A percentile compares a stretch with the other conserved stretches of the same genome.
Evolutionary conservation across 2,329 filamentous ascomycete genomes (phyloP).

Genomic region (Pseudocercospora fuligena): DNA sequence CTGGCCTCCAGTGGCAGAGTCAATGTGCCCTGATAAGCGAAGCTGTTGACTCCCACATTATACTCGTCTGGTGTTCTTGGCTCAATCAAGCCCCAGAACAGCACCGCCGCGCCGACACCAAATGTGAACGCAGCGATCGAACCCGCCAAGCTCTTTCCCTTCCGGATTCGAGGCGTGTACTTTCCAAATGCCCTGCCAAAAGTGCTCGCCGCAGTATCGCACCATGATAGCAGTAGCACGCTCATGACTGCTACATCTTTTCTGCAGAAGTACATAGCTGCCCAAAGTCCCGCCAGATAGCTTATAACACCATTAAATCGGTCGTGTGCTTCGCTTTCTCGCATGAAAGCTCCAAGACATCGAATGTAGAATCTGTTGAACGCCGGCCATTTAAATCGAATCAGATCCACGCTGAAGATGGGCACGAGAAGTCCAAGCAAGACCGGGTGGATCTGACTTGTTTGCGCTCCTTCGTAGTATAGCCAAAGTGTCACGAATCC

Average conservation of each 20-base stretch:
- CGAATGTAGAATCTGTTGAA: slow-evolving; percentile 89
- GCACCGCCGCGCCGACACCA: slow-evolving; percentile 78
- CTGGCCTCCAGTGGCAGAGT: slow-evolving; percentile 68
- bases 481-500: slow-evolving; percentile 90
- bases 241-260: slow-evolving; percentile 92
- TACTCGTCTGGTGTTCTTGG: slow-evolving; percentile 52
- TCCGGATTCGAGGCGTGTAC: slow-evolving; percentile 83
- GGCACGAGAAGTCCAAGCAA: slow-evolving; percentile 81
- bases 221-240: slow-evolving; percentile 92
- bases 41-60: slow-evolving; percentile 58
- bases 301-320: slow-evolving; percentile 98
- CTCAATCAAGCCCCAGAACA: slow-evolving; percentile 88
- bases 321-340: slow-evolving; percentile 83
- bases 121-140: slow-evolving; percentile 81
- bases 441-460: slow-evolving; percentile 78
- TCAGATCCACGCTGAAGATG: slow-evolving; percentile 78
- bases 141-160: slow-evolving; percentile 89
- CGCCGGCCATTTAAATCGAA: slow-evolving; percentile 79
- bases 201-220: slow-evolving; percentile 94
- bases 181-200: slow-evolving; percentile 88
- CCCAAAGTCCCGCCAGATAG: slow-evolving; percentile 90
- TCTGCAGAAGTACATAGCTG: slow-evolving; percentile 82
- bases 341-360: slow-evolving; percentile 87
- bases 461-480: slow-evolving; percentile 79
- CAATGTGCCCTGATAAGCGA: slow-evolving; percentile 81